phyloP scores from a whole-genome alignment of 495 filamentous ascomycete genomes.

The Cercophora newfieldiana region DNA sequence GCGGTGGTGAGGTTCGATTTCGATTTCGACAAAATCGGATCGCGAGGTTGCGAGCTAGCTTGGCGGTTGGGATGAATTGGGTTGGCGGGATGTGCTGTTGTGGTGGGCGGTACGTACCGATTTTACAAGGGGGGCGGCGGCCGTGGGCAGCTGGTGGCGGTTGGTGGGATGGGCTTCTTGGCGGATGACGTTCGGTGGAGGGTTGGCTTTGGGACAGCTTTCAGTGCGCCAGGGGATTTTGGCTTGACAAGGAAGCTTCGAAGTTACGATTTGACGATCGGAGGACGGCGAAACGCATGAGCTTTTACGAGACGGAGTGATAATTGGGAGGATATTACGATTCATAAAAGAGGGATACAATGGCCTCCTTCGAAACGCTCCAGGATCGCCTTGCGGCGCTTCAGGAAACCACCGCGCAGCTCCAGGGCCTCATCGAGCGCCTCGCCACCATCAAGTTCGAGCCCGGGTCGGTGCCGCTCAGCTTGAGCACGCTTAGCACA shows the following conservation, averaged over 20 bases:
- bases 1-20: no score
- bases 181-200: background rate
- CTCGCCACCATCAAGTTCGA: conserved; percentile 68
- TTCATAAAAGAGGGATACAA: conserved; percentile 33
- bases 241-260: background rate
- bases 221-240: background rate
- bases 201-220: conserved; percentile 4
- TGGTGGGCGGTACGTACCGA: background rate
- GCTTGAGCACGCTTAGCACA: background rate
- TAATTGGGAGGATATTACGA: background rate
- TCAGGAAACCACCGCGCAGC: conserved; percentile 65
- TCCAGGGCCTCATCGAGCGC: conserved; percentile 72
- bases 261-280: no score
- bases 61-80: background rate
- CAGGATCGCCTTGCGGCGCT: conserved; percentile 67
- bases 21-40: background rate
- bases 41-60: background rate
- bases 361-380: conserved; percentile 57
- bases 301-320: no score
- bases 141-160: background rate
- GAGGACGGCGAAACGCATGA: no score
- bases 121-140: no score
- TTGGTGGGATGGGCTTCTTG: background rate
- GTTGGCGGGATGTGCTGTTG: background rate
- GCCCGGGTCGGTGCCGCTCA: conserved; percentile 56